Conservation (phyloP, 306 rosid genomes). For the Castanopsis chinensis region DNA sequence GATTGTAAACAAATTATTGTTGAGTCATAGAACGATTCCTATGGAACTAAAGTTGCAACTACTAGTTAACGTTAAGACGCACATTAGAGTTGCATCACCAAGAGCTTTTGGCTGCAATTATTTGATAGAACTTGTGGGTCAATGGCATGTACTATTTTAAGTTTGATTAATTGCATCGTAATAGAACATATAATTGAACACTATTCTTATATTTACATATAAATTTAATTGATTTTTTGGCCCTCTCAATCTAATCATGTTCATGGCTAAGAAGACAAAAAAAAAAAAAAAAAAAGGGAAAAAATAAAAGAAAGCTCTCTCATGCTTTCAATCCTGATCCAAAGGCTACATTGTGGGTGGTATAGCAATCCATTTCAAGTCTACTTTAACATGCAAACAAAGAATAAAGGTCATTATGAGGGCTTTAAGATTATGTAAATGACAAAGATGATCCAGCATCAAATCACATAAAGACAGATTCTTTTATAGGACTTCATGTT, state of each 20-base stretch:
- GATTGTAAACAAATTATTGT: neutral
- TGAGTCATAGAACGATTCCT: neutral
- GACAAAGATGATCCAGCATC: constrained; percentile 1
- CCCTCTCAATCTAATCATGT: no score
- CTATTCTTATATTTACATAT: no score
- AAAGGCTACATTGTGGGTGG: neutral
- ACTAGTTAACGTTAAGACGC: no score
- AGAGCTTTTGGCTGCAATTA: neutral
- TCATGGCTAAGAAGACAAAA: no score
- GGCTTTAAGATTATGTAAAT: neutral
- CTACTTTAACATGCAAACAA: neutral
- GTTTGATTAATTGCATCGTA: neutral
- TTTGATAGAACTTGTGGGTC: neutral
- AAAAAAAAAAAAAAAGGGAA: no score
- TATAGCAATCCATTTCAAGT: neutral
- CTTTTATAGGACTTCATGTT: neutral
- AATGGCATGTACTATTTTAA: neutral
- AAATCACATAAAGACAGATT: neutral
- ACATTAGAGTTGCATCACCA: neutral
- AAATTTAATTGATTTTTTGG: no score
- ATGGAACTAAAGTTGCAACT: no score
- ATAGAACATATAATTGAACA: no score
- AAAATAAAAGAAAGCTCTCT: no score
- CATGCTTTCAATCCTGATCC: no score
- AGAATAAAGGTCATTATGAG: neutral